These are phyloP conservation scores for Spongiforma sp. DNA, from an alignment of 1,284 basidiomycete genomes.

Conservation along the genomic window DNA sequence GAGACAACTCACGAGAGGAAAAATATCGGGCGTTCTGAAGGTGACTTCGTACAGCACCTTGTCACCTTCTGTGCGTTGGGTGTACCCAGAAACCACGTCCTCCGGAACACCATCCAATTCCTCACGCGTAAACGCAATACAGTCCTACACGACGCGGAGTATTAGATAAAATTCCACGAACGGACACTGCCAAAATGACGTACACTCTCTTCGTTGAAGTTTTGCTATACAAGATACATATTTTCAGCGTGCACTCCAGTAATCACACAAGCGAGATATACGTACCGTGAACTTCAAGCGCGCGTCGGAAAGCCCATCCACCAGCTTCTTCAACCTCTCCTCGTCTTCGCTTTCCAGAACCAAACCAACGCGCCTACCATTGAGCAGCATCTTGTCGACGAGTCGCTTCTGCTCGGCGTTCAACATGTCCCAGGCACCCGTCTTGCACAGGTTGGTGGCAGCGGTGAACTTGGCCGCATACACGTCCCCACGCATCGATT, in stretches of 20 bases:
- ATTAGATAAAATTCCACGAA: neutral
- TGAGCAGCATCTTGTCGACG: constrained; percentile 78
- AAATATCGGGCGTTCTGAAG: constrained; percentile 65
- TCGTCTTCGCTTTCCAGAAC: constrained; percentile 65
- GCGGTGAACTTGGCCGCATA: constrained; percentile 74
- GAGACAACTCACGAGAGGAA: constrained; percentile 63
- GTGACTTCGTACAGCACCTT: constrained; percentile 68
- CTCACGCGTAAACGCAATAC: constrained; percentile 66
- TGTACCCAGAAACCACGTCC: constrained; percentile 78
- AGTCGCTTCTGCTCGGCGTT: constrained; percentile 72
- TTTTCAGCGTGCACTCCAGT: neutral
- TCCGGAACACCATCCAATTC: constrained; percentile 81
- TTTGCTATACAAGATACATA: too few species aligned
- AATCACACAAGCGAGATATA: constrained; percentile 3
- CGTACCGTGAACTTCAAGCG: constrained; percentile 77
- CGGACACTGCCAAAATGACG: constrained; percentile 10
- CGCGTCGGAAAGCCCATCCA: constrained; percentile 73
- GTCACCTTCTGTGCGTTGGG: constrained; percentile 60
- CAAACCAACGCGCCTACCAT: constrained; percentile 77
- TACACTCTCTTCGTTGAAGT: constrained; percentile 86
- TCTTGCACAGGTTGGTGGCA: constrained; percentile 65
- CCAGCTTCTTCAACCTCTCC: constrained; percentile 57
- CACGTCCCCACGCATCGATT: constrained; percentile 79
- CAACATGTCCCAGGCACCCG: constrained; percentile 60
- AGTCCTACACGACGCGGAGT: constrained; percentile 45